A percentile compares a stretch with the other conserved stretches of the same genome.
These are phyloP conservation scores for Poa pratensis DNA, from an alignment of 176 grass and related monocot genomes.

Conservation along the genomic window DNA sequence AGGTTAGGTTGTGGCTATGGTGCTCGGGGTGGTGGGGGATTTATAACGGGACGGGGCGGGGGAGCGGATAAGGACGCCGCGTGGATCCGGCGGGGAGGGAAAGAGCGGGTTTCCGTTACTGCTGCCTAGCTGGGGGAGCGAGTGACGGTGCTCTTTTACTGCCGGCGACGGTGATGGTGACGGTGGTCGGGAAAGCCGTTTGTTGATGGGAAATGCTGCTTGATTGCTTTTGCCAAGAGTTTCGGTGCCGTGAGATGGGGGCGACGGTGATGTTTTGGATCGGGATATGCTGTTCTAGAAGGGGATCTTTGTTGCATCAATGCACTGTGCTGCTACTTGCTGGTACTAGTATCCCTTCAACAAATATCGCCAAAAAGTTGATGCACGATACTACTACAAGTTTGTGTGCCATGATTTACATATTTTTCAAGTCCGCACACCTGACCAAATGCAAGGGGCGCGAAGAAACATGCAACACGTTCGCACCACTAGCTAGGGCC, in stretches of 20 bases:
- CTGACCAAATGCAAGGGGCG: too few relatives aligned
- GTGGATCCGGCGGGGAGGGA: neutral
- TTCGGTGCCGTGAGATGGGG: neutral
- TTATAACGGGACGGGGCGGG: constrained; percentile 20
- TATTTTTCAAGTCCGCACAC: too few relatives aligned
- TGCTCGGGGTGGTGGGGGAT: neutral
- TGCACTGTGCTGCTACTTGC: neutral
- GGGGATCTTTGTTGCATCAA: neutral
- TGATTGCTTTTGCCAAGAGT: neutral
- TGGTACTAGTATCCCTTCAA: too few relatives aligned
- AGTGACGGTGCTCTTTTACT: neutral
- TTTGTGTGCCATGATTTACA: too few relatives aligned
- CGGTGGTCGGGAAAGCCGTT: neutral
- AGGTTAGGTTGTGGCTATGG: neutral
- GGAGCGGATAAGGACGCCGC: constrained; percentile 41
- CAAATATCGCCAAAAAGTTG: too few relatives aligned
- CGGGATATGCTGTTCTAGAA: neutral
- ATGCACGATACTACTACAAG: too few relatives aligned
- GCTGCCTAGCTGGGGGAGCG: too few relatives aligned
- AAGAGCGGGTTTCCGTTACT: too few relatives aligned
- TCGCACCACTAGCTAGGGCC: neutral
- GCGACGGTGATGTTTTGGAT: neutral
- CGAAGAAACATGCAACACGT: neutral
- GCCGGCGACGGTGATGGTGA: neutral
- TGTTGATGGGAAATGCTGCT: neutral